Percentiles rank a stretch among this genome's conserved stretches.
These are phyloP conservation scores for Paramyrothecium roridum DNA, from an alignment of 2,329 filamentous ascomycete genomes.

Conservation along the genomic window DNA sequence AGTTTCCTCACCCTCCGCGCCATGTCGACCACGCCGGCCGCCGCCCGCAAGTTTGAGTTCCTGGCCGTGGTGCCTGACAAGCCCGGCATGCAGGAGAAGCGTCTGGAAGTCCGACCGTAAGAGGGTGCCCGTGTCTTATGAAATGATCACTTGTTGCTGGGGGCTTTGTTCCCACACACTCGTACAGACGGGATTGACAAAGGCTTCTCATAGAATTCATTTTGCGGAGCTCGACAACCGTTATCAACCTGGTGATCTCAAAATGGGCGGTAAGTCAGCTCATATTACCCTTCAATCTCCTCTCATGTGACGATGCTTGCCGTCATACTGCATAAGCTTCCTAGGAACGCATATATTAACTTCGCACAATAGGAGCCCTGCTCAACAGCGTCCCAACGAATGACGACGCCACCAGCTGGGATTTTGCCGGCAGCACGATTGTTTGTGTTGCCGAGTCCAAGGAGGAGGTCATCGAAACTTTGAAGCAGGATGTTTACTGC, in stretches of 20 bases:
- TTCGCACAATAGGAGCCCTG: conserved; percentile 52
- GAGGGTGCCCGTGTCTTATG: too few relatives aligned
- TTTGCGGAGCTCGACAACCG: neutral
- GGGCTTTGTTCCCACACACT: too few relatives aligned
- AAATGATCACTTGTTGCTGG: too few relatives aligned
- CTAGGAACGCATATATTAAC: neutral
- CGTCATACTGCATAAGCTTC: neutral
- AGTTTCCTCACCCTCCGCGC: conserved; percentile 12
- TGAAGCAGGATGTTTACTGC: conserved; percentile 73
- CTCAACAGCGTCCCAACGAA: conserved; percentile 60
- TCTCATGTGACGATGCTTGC: too few relatives aligned
- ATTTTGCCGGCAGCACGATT: conserved; percentile 73
- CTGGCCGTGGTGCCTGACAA: conserved; percentile 68
- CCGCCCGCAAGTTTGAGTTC: conserved; percentile 53
- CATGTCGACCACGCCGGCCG: conserved; percentile 21
- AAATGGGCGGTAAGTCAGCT: conserved; percentile 59
- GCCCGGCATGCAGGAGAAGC: conserved; percentile 55
- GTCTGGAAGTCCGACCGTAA: conserved; percentile 58
- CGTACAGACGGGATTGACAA: too few relatives aligned
- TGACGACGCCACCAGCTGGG: conserved; percentile 55
- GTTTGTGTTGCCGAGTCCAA: conserved; percentile 63
- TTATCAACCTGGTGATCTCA: conserved; percentile 44
- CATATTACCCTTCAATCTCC: neutral
- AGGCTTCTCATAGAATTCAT: neutral
- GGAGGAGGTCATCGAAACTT: conserved; percentile 64